phyloP scores from a whole-genome alignment of 2,329 filamentous ascomycete species.

The Talaromyces sp. region DNA sequence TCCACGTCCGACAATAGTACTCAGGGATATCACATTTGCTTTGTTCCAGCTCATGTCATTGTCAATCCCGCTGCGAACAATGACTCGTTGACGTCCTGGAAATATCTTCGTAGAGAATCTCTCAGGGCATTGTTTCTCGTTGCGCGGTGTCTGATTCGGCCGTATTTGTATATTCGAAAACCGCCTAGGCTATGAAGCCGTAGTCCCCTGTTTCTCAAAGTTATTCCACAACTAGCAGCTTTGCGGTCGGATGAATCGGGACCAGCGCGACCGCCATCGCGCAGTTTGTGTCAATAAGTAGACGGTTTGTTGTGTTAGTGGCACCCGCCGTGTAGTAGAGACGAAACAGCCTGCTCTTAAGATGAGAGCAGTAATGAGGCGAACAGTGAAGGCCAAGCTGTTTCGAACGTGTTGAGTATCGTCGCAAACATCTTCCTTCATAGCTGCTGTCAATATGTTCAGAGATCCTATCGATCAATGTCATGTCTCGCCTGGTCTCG shows the following conservation, averaged over 20 bases:
- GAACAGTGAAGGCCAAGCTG: neutral
- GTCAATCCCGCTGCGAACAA: neutral
- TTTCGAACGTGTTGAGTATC: neutral
- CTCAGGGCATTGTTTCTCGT: too few relatives aligned
- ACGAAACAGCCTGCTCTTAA: neutral
- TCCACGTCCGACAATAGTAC: neutral
- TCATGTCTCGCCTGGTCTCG: too few relatives aligned
- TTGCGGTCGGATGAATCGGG: neutral
- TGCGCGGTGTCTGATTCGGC: too few relatives aligned
- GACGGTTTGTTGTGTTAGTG: too few relatives aligned
- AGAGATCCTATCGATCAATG: too few relatives aligned
- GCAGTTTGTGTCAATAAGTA: too few relatives aligned
- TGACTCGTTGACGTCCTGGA: neutral
- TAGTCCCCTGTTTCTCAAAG: neutral
- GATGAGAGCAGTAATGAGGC: neutral
- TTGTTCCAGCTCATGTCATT: neutral
- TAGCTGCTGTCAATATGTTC: neutral
- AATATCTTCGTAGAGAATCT: too few relatives aligned
- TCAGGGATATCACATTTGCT: neutral
- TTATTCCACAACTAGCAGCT: neutral
- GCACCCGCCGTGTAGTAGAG: neutral
- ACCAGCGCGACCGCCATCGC: too few relatives aligned
- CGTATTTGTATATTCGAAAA: too few relatives aligned
- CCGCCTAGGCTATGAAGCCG: too few relatives aligned
- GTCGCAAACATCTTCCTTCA: too few relatives aligned